Evolutionary conservation across 768 basidiomycete genomes (phyloP).

Genomic region (Auricularia auricula-judae): DNA sequence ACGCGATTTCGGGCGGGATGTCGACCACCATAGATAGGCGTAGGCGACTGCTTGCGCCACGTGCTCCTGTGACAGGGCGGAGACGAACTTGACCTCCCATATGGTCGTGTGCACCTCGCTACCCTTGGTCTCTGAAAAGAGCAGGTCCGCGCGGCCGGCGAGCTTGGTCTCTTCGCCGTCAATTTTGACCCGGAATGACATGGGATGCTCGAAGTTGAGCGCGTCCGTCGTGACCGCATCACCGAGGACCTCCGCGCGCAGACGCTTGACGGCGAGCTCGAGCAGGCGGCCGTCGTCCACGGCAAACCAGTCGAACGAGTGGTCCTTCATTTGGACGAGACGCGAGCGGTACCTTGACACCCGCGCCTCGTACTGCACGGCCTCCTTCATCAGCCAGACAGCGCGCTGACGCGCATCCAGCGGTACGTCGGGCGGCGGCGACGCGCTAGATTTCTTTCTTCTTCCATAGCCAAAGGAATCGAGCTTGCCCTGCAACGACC

Average conservation of each 20-base stretch:
- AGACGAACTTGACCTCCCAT: constrained; percentile 7
- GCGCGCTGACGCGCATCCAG: not conserved
- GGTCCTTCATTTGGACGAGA: constrained; percentile 2
- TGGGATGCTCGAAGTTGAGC: constrained; percentile 1
- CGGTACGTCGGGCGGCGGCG: not conserved
- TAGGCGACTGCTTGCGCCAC: constrained; percentile 3
- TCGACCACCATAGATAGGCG: constrained; percentile 1
- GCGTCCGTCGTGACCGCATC: not conserved
- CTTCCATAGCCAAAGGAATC: not conserved
- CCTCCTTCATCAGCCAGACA: not conserved
- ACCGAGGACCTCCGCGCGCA: not conserved
- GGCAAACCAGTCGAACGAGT: constrained; percentile 3
- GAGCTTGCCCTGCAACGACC: not conserved
- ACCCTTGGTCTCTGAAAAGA: not conserved
- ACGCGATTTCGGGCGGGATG: not conserved
- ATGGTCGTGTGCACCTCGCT: not conserved
- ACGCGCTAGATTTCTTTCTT: not conserved
- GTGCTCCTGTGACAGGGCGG: constrained; percentile 1
- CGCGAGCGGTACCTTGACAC: constrained; percentile 1
- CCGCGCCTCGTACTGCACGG: not conserved
- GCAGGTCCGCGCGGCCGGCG: constrained; percentile 1
- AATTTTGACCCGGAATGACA: not conserved
- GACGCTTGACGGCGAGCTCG: not conserved
- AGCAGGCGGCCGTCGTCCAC: not conserved
- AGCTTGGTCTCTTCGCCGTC: not conserved